These are phyloP conservation scores for Vigna angularis DNA, from an alignment of 306 rosid genomes.

Conservation along the genomic window DNA sequence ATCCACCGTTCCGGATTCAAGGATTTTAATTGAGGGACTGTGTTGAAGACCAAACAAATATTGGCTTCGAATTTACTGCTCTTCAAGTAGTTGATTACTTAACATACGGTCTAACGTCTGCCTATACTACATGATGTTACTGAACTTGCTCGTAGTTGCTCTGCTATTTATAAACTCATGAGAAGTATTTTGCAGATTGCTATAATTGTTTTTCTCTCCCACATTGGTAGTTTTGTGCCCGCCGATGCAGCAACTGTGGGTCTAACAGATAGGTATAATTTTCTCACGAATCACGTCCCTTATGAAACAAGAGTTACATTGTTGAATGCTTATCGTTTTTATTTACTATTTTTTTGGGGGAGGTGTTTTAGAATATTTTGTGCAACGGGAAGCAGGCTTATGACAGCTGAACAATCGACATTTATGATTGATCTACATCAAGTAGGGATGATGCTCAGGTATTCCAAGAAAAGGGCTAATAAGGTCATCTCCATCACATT, in stretches of 20 bases:
- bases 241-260: slow-evolving; percentile 98
- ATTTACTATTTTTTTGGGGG: neutral
- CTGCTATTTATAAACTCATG: neutral
- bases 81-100: slow-evolving; percentile 28
- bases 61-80: neutral
- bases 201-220: slow-evolving; percentile 87
- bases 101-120: slow-evolving; percentile 4
- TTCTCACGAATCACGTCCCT: slow-evolving; percentile 40
- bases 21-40: neutral
- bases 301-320: slow-evolving; percentile 28
- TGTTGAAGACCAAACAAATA: slow-evolving; percentile 8
- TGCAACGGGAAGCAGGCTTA: slow-evolving; percentile 88
- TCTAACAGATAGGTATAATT: slow-evolving; percentile 86
- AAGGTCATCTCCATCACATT: slow-evolving; percentile 23
- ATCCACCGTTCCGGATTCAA: slow-evolving; percentile 3
- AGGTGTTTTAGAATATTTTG: slow-evolving; percentile 79
- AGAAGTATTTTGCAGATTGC: slow-evolving; percentile 74
- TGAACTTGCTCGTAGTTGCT: slow-evolving; percentile 14
- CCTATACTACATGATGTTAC: slow-evolving; percentile 4
- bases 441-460: slow-evolving; percentile 98
- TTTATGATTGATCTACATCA: slow-evolving; percentile 97
- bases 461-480: slow-evolving; percentile 39
- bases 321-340: slow-evolving; percentile 21
- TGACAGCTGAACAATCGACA: slow-evolving; percentile 95
- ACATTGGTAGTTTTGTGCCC: slow-evolving; percentile 96